Evolutionary conservation across 108 stramenopile genomes (phyloP), one percentile per base, ranked within the genome.

Genomic region (Parmales sp.): DNA sequence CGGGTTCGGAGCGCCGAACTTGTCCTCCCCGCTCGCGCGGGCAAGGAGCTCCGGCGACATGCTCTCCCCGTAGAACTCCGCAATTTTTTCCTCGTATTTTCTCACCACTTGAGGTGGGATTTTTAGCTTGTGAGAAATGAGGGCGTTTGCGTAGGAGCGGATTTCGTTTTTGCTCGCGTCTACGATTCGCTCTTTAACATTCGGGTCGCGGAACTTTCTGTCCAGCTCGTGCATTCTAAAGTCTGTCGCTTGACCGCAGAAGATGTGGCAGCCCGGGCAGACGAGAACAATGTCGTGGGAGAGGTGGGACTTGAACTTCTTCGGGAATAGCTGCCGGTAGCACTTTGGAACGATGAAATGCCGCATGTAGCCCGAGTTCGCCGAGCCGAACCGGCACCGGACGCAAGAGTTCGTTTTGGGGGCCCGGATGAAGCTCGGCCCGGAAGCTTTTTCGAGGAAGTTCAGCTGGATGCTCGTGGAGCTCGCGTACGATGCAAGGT

Each of bases 331-430:
- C 0, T 69, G 66, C 7, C 88, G 81, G 45, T 84, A 91, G 26
- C 76, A 63, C 50, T 87, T 86, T 0, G 90, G 90, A 19, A 91
- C 88, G 46, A 91, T 78, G 72, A 88, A 91, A 66, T 89, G 88
- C 37, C 88, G 69, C 76, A 87, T 88, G 34, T 78, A 43, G 16
- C 41, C 41, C 16, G 41, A 74, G 38, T 83, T 65, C 19, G 74
- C n/a, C 31, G 65, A 70, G 29, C 50, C 38, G 16, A 22, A 75
- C 8, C 88, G 86, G 70, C 88, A 91, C 28, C 72, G 67, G 46
- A 87, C 84, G 48, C 88, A 91, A 39, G 78, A 54, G 48, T 89
- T 89, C 38, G 66, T 64, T 73, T 91, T 91, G 67, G 7, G 8
- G 31, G 25, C 41, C 11, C 11, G 41, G 8, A 43, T 43, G 41